A percentile compares a stretch with the other conserved stretches of the same genome.
These are phyloP conservation scores for Pyrus bretschneideri DNA, from an alignment of 306 rosid species.

Conservation along the genomic window DNA sequence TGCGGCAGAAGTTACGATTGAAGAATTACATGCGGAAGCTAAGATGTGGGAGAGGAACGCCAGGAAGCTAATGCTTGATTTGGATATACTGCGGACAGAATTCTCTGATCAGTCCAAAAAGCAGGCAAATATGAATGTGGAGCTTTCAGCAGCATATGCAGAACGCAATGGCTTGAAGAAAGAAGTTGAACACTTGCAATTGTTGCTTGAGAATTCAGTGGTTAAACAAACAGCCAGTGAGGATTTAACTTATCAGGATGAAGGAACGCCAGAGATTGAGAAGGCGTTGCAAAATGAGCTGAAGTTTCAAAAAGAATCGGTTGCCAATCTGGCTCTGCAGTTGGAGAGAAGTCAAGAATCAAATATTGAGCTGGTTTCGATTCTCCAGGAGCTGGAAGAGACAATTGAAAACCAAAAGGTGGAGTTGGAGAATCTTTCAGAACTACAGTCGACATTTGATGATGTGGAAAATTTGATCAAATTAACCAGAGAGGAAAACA, in stretches of 20 bases:
- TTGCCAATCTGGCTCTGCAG: constrained; percentile 64
- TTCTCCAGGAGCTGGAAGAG: constrained; percentile 86
- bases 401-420: constrained; percentile 58
- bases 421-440: constrained; percentile 59
- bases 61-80: constrained; percentile 67
- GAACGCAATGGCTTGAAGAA: constrained; percentile 45
- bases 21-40: constrained; percentile 84
- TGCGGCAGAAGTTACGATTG: constrained; percentile 43
- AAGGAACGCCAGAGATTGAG: constrained; percentile 32
- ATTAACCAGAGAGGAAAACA: constrained; percentile 40
- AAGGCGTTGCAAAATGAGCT: constrained; percentile 59
- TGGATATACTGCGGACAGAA: constrained; percentile 56
- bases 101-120: constrained; percentile 54
- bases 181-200: constrained; percentile 51
- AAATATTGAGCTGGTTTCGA: constrained; percentile 77
- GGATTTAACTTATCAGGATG: constrained; percentile 34
- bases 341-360: constrained; percentile 79
- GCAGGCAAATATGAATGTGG: constrained; percentile 38
- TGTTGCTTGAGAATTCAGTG: constrained; percentile 29
- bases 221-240: constrained; percentile 29
- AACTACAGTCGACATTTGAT: constrained; percentile 34
- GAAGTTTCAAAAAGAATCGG: constrained; percentile 68
- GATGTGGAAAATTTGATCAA: constrained; percentile 42
- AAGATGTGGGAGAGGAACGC: constrained; percentile 97
- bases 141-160: constrained; percentile 49